Evolutionary conservation across 495 filamentous ascomycete species (phyloP).

Genomic region (Lasiosphaeria hispida): DNA sequence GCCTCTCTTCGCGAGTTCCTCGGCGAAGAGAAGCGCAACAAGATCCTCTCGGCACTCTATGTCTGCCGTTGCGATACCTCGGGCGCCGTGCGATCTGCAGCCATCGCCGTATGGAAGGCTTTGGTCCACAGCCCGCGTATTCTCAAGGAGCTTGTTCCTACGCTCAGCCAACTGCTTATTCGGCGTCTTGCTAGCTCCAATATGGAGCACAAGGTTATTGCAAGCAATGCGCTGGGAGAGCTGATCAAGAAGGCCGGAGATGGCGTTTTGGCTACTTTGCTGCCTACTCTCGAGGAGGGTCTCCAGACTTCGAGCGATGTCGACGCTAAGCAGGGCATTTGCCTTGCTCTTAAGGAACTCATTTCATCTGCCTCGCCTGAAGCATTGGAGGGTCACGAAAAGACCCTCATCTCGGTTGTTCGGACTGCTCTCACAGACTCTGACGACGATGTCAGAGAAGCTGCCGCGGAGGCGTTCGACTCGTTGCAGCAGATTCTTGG

Average conservation of each 20-base stretch:
- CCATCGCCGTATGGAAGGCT: conserved; percentile 93
- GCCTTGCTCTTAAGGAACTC: conserved; percentile 89
- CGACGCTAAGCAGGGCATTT: conserved; percentile 95
- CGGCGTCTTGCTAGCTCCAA: conserved; percentile 91
- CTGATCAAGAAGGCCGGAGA: conserved; percentile 96
- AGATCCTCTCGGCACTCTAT: conserved; percentile 90
- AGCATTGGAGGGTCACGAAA: conserved; percentile 89
- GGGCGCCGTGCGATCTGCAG: conserved; percentile 83
- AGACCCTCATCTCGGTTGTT: conserved; percentile 89
- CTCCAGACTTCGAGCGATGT: conserved; percentile 84
- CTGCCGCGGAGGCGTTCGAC: conserved; percentile 95
- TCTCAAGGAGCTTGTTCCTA: conserved; percentile 92
- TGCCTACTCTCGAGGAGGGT: conserved; percentile 91
- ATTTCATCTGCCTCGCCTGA: conserved; percentile 89
- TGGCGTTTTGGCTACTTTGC: conserved; percentile 78
- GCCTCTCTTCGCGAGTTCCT: conserved; percentile 89
- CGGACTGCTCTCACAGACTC: conserved; percentile 89
- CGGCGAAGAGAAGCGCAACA: conserved; percentile 92
- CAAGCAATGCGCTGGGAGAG: conserved; percentile 93
- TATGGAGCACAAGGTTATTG: conserved; percentile 98
- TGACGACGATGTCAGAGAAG: conserved; percentile 86
- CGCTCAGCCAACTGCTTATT: conserved; percentile 90
- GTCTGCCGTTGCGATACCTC: conserved; percentile 98
- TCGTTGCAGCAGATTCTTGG: conserved; percentile 88
- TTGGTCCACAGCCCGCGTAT: conserved; percentile 89